Percentiles rank a stretch among this genome's conserved stretches.
These are phyloP conservation scores for Dalechampia spathulata DNA, from an alignment of 441 rosid genomes.

Conservation along the genomic window DNA sequence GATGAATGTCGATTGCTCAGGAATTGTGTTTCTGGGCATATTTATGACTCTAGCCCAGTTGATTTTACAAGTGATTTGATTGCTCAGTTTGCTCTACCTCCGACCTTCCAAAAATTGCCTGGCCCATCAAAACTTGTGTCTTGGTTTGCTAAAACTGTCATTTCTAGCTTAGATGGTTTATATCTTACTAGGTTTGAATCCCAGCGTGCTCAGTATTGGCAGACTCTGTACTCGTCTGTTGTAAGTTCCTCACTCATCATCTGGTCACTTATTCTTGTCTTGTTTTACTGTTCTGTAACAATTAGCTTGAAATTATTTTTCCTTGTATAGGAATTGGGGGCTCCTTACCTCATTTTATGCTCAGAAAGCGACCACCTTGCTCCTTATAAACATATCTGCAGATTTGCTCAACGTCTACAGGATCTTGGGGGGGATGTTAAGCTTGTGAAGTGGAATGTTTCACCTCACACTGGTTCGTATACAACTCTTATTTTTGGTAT, in stretches of 20 bases:
- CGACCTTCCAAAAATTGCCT: conserved; percentile 56
- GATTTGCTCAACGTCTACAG: conserved; percentile 48
- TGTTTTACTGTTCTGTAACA: neutral
- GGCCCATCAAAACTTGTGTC: conserved; percentile 64
- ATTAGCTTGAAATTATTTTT: conserved; percentile 9
- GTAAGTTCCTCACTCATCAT: conserved; percentile 54
- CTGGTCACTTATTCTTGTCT: neutral
- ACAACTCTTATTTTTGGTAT: conserved; percentile 4
- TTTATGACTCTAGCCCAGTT: conserved; percentile 81
- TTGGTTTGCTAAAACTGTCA: conserved; percentile 70
- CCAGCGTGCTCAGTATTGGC: conserved; percentile 91
- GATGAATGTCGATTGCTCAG: conserved; percentile 58
- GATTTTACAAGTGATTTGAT: conserved; percentile 81
- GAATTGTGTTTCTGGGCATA: conserved; percentile 71
- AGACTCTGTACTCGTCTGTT: conserved; percentile 58
- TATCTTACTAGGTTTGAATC: conserved; percentile 78
- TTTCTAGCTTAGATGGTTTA: conserved; percentile 71
- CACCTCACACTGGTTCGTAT: conserved; percentile 68
- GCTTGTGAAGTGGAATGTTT: conserved; percentile 64
- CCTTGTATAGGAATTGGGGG: conserved; percentile 50
- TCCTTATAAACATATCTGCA: conserved; percentile 42
- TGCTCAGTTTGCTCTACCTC: conserved; percentile 61
- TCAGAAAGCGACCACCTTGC: conserved; percentile 76
- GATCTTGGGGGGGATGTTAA: conserved; percentile 76
- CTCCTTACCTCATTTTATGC: conserved; percentile 83